Base-by-base conservation (phyloP, 768 basidiomycete species). In the Boletus insuetus region DNA sequence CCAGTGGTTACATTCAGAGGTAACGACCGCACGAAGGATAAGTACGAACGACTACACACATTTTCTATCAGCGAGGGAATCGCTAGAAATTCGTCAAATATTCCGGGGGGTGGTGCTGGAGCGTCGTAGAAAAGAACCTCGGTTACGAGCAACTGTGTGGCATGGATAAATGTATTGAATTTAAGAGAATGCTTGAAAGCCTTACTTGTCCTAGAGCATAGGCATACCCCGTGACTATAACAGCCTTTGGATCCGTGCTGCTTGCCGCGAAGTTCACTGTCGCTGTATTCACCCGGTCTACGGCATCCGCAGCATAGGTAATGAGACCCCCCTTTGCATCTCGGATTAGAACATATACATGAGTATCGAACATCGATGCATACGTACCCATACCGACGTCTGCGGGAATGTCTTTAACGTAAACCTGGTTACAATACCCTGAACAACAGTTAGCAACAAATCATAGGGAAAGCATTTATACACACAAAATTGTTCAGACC, bases 401-500 rank as follows among this genome's bases (percentile, higher is more conserved):
- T 85, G 83, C 7, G 84, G 78, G 62, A 75, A 75, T 0, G 80
- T 73, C 52, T 78, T 78, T 19, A 86, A 51, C 0, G 77, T 82
- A 61, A 86, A 81, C 46, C 67, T 74, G 0, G 84, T 86, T 5
- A 85, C 81, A 32, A 86, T 80, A 1, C 85, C 85, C 74, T 77
- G 46, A n/a, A 35, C 13, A 1, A 16, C 17, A n/a, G 17, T 51
- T 14, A 51, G 9, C n/a, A 39, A 24, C 9, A 5, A 34, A 13
- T 31, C 6, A 3, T 19, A 10, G 43, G 9, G 9, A 6, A 20
- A 52, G 9, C 4, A 13, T 46, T 24, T 14, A n/a, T 26, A 42
- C 66, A 13, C 45, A 77, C 77, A 56, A 83, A 85, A 60, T 86
- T 86, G 58, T 87, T 29, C 29, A 29, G 29, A 13, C 84, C 83